These are phyloP conservation scores for Aureobasidium uvarum DNA, from an alignment of 2,329 filamentous ascomycete genomes.

Conservation along the genomic window DNA sequence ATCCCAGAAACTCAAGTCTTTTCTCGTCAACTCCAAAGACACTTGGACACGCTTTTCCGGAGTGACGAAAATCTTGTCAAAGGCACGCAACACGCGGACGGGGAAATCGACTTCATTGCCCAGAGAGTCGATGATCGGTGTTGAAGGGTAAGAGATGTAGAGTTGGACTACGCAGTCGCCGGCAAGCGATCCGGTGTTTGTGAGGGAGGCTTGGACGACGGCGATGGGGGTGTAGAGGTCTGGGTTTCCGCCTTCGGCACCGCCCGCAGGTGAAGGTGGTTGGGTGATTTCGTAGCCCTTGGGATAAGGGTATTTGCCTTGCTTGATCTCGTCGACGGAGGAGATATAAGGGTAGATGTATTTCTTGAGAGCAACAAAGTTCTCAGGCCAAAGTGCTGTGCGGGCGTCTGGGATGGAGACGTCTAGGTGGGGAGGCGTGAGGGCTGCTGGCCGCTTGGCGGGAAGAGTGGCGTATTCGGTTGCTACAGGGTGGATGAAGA, in stretches of 20 bases:
- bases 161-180: constrained; percentile 59
- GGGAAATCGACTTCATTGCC: constrained; percentile 46
- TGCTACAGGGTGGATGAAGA: constrained; percentile 46
- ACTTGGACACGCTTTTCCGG: constrained; percentile 31
- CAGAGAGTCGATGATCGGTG: constrained; percentile 32
- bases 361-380: constrained; percentile 61
- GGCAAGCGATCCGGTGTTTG: constrained; percentile 59
- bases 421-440: constrained; percentile 56
- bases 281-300: constrained; percentile 55
- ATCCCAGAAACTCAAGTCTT: constrained; percentile 41
- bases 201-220: constrained; percentile 53
- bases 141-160: constrained; percentile 50
- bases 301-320: constrained; percentile 52
- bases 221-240: constrained; percentile 60
- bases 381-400: constrained; percentile 60
- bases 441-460: constrained; percentile 44
- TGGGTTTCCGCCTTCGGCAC: constrained; percentile 66
- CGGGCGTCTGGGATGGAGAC: constrained; percentile 54
- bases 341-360: constrained; percentile 72
- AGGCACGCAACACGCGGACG: constrained; percentile 46
- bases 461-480: constrained; percentile 42
- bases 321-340: constrained; percentile 49
- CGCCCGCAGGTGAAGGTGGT: constrained; percentile 62
- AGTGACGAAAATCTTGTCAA: constrained; percentile 44
- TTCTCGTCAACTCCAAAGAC: constrained; percentile 36